A percentile compares a stretch with the other conserved stretches of the same genome.
Evolutionary conservation across 2,329 filamentous ascomycete genomes (phyloP).

Genomic region (Botryotinia convoluta): DNA sequence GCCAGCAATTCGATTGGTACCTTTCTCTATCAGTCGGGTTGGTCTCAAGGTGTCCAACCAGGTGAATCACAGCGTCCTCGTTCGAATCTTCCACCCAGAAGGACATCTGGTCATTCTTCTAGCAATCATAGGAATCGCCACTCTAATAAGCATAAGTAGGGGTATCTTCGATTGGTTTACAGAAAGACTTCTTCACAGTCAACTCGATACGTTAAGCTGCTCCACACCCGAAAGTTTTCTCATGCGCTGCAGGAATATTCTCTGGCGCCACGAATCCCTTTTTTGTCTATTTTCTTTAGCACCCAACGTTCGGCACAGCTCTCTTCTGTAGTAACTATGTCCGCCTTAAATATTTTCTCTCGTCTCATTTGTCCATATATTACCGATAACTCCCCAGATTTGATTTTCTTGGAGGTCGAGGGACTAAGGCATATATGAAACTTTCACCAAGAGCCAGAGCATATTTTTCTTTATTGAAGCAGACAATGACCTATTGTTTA

Average conservation of each 20-base stretch:
- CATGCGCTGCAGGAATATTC: not conserved
- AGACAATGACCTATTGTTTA: not conserved
- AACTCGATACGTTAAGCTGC: conserved; percentile 4
- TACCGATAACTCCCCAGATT: not conserved
- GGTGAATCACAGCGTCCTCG: not conserved
- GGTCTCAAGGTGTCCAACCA: rapidly evolving
- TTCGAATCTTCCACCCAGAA: not conserved
- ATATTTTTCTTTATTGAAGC: not conserved
- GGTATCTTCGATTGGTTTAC: not conserved
- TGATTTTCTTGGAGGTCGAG: not conserved
- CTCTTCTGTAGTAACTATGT: not conserved
- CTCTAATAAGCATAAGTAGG: too few species aligned
- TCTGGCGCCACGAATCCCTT: not conserved
- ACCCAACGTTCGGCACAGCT: not conserved
- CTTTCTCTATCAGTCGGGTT: not conserved
- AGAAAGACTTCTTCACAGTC: not conserved
- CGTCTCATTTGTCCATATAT: not conserved
- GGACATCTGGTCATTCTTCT: not conserved
- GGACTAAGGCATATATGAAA: not conserved
- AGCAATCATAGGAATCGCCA: not conserved
- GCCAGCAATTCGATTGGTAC: not conserved
- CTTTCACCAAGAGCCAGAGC: too few species aligned
- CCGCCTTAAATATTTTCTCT: not conserved
- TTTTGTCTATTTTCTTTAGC: not conserved
- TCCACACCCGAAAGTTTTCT: not conserved